Evolutionary conservation across 164 flowering plant genomes (phyloP).

Genomic region (Brasenia schreberi): DNA sequence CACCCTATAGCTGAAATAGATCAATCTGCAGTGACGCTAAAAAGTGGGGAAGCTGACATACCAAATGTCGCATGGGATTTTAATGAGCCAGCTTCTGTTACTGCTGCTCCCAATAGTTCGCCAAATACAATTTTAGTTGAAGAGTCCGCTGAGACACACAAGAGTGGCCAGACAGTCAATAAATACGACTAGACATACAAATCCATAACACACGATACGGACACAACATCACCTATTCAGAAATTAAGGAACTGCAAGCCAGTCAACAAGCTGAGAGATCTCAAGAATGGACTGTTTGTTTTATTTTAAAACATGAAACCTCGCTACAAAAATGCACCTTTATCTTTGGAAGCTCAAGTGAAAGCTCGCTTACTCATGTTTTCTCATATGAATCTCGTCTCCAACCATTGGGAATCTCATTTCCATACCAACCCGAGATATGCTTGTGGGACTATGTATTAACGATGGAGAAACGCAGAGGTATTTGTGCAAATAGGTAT

Average conservation of each 20-base stretch:
- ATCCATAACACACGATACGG: no score
- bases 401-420: constrained; percentile 1
- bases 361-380: constrained; percentile 10
- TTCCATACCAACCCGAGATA: not conserved
- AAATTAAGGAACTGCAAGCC: no score
- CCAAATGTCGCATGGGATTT: not conserved
- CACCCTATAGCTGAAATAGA: not conserved
- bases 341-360: constrained; percentile 17
- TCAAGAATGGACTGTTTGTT: no score
- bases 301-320: no score
- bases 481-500: constrained; percentile 5
- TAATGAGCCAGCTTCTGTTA: no score
- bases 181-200: no score
- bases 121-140: not conserved
- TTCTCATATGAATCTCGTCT: constrained; percentile 1
- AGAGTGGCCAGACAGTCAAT: not conserved
- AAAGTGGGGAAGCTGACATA: not conserved
- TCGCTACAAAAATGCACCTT: constrained; percentile 2
- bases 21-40: not conserved
- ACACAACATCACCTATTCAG: no score
- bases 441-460: constrained; percentile 1
- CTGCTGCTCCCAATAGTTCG: not conserved
- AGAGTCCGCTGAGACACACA: not conserved
- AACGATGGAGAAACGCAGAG: constrained; percentile 1
- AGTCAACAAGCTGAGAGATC: no score